Evolutionary conservation across 2,329 filamentous ascomycete genomes (phyloP).

Genomic region (Diaporthe sp.): DNA sequence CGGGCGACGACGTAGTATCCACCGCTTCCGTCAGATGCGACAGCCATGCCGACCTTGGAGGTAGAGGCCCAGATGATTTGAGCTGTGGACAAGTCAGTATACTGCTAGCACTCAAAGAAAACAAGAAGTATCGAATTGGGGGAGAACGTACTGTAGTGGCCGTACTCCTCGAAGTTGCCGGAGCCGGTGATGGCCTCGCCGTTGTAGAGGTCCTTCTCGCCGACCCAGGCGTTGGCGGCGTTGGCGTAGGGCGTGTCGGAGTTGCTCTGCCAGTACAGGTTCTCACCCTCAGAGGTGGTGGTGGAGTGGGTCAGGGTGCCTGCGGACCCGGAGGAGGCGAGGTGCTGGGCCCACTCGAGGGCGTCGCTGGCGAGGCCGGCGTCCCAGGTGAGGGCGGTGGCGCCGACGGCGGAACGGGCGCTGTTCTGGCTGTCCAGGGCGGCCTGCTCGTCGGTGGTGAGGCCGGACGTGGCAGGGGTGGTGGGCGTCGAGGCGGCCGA

Average conservation of each 20-base stretch:
- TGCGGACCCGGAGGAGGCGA: constrained; percentile 36
- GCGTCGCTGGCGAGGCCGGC: constrained; percentile 39
- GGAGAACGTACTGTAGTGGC: constrained; percentile 43
- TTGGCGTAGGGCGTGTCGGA: constrained; percentile 33
- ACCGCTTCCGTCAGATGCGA: constrained; percentile 40
- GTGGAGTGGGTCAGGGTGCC: constrained; percentile 37
- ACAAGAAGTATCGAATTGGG: too few species aligned
- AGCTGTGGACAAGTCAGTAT: constrained; percentile 29
- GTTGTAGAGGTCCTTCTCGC: constrained; percentile 42
- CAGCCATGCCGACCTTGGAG: constrained; percentile 43
- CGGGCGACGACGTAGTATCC: constrained; percentile 44
- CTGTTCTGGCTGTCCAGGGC: constrained; percentile 42
- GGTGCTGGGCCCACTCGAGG: constrained; percentile 42
- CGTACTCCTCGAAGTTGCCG: constrained; percentile 42
- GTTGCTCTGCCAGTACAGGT: constrained; percentile 43
- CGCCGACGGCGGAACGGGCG: constrained; percentile 39
- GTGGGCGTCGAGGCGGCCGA: constrained; percentile 28
- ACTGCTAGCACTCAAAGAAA: too few species aligned
- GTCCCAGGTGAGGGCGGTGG: constrained; percentile 42
- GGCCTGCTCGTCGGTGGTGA: constrained; percentile 37
- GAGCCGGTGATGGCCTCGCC: constrained; percentile 42
- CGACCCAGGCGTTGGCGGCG: constrained; percentile 42
- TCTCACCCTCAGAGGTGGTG: constrained; percentile 41
- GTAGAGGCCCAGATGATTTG: constrained; percentile 44
- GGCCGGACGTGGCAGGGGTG: constrained; percentile 22